Percentiles rank a stretch among this genome's conserved stretches.
phyloP scores from a whole-genome alignment of 1,139 yeast species.

The Magnusiomyces sp. region DNA sequence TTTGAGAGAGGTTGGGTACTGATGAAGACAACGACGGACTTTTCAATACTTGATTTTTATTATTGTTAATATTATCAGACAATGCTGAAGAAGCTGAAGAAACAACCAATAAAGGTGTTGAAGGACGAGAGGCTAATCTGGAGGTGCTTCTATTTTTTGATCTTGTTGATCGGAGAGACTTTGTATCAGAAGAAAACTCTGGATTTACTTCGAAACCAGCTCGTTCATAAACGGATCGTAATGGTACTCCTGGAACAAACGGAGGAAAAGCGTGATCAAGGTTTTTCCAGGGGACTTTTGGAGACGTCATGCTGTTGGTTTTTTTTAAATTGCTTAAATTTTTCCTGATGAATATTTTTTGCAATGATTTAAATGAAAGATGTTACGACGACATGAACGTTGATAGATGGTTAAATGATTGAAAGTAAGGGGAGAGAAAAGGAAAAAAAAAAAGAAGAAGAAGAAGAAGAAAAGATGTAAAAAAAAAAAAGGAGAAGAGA shows the following conservation, averaged over 20 bases:
- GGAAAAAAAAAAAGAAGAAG: background rate
- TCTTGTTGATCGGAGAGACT: background rate
- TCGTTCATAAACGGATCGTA: constrained; percentile 33
- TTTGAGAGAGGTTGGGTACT: background rate
- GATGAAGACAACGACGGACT: no score
- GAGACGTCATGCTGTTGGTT: background rate
- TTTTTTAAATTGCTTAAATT: background rate
- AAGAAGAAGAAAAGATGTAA: background rate
- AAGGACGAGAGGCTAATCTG: background rate
- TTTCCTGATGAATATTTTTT: no score
- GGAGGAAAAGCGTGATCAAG: constrained; percentile 35
- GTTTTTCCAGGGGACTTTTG: constrained; percentile 16
- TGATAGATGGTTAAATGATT: background rate
- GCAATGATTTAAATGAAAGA: no score
- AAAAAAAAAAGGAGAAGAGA: background rate
- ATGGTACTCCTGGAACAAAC: constrained; percentile 26
- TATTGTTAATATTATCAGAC: no score
- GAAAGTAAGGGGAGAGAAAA: background rate
- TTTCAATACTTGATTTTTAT: no score
- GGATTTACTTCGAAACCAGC: constrained; percentile 34
- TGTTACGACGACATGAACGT: no score
- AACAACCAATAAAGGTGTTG: no score
- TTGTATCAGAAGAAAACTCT: background rate
- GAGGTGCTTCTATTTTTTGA: background rate
- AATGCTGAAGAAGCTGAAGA: no score